phyloP scores from a whole-genome alignment of 2,329 filamentous ascomycete genomes.

The Penicillium hordei region DNA sequence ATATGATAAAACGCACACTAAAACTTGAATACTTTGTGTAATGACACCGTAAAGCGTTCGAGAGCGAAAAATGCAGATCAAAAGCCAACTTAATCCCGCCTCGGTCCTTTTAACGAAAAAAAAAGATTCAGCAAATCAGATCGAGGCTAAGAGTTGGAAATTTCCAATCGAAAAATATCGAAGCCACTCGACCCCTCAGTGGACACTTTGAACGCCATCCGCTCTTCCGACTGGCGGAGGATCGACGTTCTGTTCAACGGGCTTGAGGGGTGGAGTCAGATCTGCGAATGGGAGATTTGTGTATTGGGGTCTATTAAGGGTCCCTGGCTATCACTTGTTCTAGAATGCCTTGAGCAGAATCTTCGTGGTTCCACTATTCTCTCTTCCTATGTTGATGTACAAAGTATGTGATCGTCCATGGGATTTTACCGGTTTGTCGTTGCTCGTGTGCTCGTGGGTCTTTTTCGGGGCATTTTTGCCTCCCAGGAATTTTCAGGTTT shows the following conservation, averaged over 20 bases:
- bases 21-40: too few species aligned
- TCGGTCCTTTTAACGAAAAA: not conserved
- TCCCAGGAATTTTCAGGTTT: not conserved
- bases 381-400: too few species aligned
- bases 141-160: not conserved
- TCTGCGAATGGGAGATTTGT: constrained; percentile 1
- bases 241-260: constrained; percentile 1
- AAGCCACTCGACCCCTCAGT: not conserved
- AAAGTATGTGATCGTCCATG: not conserved
- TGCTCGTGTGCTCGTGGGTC: not conserved
- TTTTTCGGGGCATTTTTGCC: not conserved
- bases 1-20: not conserved
- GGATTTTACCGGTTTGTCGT: not conserved
- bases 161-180: not conserved
- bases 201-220: not conserved
- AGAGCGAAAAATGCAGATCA: not conserved
- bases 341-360: constrained; percentile 9
- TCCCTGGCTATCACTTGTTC: constrained; percentile 20
- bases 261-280: not conserved
- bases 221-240: not conserved
- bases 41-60: not conserved
- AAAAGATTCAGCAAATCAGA: not conserved
- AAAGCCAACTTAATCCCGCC: not conserved
- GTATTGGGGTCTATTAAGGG: not conserved
- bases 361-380: not conserved